phyloP scores from a whole-genome alignment of 306 rosid species.

The Cucumis cinereus region DNA sequence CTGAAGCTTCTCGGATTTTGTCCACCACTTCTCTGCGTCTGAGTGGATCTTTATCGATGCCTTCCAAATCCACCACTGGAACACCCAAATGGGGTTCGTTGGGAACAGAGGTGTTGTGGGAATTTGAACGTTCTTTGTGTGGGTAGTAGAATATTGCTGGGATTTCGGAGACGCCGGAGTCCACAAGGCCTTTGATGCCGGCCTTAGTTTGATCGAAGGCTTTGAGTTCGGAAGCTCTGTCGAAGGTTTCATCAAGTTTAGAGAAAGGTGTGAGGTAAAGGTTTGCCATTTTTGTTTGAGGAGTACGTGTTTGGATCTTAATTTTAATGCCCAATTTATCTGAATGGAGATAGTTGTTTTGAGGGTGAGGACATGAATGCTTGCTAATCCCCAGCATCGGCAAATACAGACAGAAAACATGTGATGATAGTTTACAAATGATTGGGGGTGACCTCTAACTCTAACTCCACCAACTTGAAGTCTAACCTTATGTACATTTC shows the following conservation, averaged over 20 bases:
- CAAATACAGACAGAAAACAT: no score
- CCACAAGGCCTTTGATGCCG: conserved; percentile 31
- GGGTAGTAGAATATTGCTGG: conserved; percentile 25
- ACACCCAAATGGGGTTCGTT: conserved; percentile 10
- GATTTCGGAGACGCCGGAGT: conserved; percentile 19
- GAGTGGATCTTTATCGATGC: conserved; percentile 1
- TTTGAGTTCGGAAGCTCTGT: conserved; percentile 16
- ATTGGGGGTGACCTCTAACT: no score
- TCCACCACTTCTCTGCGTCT: conserved; percentile 17
- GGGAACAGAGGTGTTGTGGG: conserved; percentile 13
- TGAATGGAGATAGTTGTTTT: no score
- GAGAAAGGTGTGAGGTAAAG: no score
- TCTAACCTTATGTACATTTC: no score
- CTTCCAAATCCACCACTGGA: conserved; percentile 34
- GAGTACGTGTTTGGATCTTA: no score
- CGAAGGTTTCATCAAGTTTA: no score
- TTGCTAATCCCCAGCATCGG: no score
- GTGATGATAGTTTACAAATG: no score
- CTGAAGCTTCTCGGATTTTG: conserved; percentile 15
- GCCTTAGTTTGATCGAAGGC: conserved; percentile 25
- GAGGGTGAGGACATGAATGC: no score
- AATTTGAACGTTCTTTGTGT: background rate
- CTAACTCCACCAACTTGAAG: background rate
- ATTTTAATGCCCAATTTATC: no score
- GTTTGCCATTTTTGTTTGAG: no score